phyloP scores from a whole-genome alignment of 2,329 filamentous ascomycete species.

The Dryadomyces sulphureus region DNA sequence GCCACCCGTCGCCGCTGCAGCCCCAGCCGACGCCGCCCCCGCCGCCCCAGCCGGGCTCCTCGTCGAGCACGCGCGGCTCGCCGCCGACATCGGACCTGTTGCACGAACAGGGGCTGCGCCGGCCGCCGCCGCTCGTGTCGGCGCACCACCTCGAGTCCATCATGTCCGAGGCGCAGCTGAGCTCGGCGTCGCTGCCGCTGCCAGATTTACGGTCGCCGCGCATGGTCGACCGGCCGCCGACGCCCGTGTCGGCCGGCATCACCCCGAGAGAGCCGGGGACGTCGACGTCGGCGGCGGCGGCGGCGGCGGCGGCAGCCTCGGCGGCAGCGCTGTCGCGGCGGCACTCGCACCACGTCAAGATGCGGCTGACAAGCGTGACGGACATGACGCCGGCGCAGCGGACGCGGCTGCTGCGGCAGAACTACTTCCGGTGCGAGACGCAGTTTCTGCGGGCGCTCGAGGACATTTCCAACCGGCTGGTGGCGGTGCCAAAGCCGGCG shows the following conservation, averaged over 20 bases:
- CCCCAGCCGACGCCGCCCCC: conserved; percentile 4
- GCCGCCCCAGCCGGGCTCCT: conserved; percentile 8
- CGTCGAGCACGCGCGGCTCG: conserved; percentile 22
- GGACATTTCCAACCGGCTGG: conserved; percentile 72
- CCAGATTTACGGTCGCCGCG: conserved; percentile 43
- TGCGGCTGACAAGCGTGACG: conserved; percentile 41
- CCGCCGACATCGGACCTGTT: conserved; percentile 14
- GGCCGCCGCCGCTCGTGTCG: not conserved
- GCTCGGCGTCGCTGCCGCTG: conserved; percentile 52
- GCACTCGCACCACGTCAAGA: conserved; percentile 38
- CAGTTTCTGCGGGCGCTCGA: conserved; percentile 69
- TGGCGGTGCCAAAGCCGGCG: conserved; percentile 68
- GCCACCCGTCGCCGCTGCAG: not conserved
- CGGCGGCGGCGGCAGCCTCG: not conserved
- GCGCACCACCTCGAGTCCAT: conserved; percentile 31
- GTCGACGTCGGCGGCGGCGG: not conserved
- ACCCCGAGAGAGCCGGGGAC: conserved; percentile 19
- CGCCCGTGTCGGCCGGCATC: conserved; percentile 41
- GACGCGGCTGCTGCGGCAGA: conserved; percentile 57
- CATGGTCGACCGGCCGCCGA: conserved; percentile 35
- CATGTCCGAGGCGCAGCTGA: conserved; percentile 44
- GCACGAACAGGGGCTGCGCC: not conserved
- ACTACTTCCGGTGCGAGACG: conserved; percentile 72
- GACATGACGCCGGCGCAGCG: conserved; percentile 53
- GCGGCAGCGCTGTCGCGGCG: conserved; percentile 36